Evolutionary conservation across 805 yeast species (phyloP).

Genomic region (Candida pini): DNA sequence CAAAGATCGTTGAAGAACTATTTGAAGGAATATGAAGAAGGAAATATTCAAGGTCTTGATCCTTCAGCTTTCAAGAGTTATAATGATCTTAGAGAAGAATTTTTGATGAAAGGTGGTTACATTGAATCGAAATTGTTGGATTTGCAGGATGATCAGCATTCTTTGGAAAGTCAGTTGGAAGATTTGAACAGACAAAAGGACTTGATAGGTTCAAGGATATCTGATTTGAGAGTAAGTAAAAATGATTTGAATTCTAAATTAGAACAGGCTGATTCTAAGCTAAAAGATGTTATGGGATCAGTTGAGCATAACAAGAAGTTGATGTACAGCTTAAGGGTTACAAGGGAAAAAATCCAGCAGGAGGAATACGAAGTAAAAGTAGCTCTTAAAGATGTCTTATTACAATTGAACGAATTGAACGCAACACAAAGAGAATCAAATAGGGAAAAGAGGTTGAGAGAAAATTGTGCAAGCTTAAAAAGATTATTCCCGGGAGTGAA

Average conservation of each 20-base stretch:
- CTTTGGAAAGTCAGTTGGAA: slow-evolving; percentile 27
- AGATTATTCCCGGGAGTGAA: slow-evolving; percentile 79
- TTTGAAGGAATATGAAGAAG: slow-evolving; percentile 9
- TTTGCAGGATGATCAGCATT: slow-evolving; percentile 37
- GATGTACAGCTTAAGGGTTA: slow-evolving; percentile 26
- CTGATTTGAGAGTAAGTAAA: slow-evolving; percentile 29
- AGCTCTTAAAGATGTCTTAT: slow-evolving; percentile 52
- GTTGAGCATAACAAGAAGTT: slow-evolving; percentile 24
- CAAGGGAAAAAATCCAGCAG: slow-evolving; percentile 32
- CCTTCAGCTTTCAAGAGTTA: slow-evolving; percentile 53
- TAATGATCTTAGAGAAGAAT: slow-evolving; percentile 49
- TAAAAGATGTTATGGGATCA: slow-evolving; percentile 28
- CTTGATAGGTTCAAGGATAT: slow-evolving; percentile 30
- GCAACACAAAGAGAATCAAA: slow-evolving; percentile 74
- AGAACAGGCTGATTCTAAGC: slow-evolving; percentile 21
- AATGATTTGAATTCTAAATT: slow-evolving; percentile 24
- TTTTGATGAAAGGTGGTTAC: slow-evolving; percentile 50
- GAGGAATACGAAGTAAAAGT: slow-evolving; percentile 60
- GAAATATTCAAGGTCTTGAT: slow-evolving; percentile 28
- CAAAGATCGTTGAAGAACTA: slow-evolving; percentile 18
- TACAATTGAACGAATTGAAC: slow-evolving; percentile 62
- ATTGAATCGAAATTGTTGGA: slow-evolving; percentile 46
- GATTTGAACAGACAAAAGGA: slow-evolving; percentile 32
- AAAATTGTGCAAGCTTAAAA: slow-evolving; percentile 62
- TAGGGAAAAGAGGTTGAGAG: slow-evolving; percentile 64